These are phyloP conservation scores for Tetradesmus lagerheimii DNA, from an alignment of 139 green algal genomes.

Conservation along the genomic window DNA sequence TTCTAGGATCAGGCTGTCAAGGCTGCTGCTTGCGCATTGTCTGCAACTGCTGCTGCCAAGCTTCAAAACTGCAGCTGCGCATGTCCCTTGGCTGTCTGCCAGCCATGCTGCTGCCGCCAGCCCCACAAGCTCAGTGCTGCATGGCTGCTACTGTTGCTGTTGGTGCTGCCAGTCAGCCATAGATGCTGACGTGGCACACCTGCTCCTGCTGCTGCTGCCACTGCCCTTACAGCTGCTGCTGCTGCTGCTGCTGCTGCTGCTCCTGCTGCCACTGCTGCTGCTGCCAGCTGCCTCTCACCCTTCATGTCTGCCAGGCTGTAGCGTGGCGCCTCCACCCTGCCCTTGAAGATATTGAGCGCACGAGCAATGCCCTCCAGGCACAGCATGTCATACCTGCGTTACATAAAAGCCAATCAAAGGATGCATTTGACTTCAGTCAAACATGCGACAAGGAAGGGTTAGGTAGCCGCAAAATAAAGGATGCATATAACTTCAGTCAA, in stretches of 20 bases:
- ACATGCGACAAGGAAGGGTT: not conserved
- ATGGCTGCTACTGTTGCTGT: no score
- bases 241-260: not conserved
- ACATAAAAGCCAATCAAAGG: not conserved
- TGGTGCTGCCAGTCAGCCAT: not conserved
- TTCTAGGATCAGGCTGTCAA: no score
- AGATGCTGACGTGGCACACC: no score
- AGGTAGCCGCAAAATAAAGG: not conserved
- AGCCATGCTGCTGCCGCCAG: no score
- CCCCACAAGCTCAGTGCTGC: no score
- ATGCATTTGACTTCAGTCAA: no score
- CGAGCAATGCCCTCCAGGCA: slow-evolving; percentile 98
- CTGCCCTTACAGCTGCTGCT: no score
- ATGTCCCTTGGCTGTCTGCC: no score
- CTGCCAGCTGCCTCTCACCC: slow-evolving; percentile 49
- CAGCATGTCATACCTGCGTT: slow-evolving; percentile 97
- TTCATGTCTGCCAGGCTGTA: slow-evolving; percentile 88
- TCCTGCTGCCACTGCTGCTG: not conserved
- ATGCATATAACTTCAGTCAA: no score
- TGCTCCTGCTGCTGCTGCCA: not conserved
- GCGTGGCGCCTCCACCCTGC: slow-evolving; percentile 62
- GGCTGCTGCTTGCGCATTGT: no score
- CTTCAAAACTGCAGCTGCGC: no score
- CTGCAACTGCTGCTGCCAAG: no score
- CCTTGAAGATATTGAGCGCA: slow-evolving; percentile 96